Evolutionary conservation across 2,329 filamentous ascomycete species (phyloP).

Genomic region (Xylaria sp.): DNA sequence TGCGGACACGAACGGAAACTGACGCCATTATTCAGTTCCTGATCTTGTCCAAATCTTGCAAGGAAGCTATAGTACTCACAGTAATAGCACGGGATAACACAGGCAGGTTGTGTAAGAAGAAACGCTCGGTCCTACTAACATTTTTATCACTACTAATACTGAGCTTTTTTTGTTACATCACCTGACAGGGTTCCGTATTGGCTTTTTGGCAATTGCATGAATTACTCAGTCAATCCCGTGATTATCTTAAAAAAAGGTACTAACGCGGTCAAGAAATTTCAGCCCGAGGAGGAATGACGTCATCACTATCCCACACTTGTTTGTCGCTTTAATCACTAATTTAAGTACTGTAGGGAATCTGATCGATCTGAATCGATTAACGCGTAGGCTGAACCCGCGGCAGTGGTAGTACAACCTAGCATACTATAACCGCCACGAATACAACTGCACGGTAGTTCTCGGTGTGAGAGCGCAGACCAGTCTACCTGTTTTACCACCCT

Average conservation of each 20-base stretch:
- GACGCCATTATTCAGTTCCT: constrained; percentile 19
- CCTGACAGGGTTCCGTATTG: constrained; percentile 8
- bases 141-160: too few species aligned
- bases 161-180: too few species aligned
- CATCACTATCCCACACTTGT: neutral
- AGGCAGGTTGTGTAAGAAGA: too few species aligned
- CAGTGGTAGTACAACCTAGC: too few species aligned
- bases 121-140: too few species aligned
- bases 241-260: too few species aligned
- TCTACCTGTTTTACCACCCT: too few species aligned
- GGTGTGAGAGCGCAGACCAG: neutral
- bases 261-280: neutral
- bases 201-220: neutral
- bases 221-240: neutral
- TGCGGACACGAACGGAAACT: constrained; percentile 2
- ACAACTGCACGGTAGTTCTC: neutral
- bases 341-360: too few species aligned
- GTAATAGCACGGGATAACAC: neutral
- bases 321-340: too few species aligned
- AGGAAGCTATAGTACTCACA: neutral
- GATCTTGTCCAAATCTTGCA: neutral
- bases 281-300: neutral
- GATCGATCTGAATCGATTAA: too few species aligned
- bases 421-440: neutral
- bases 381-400: too few species aligned